Conservation (phyloP, 2,329 filamentous ascomycete genomes). For the Myriosclerotinia curreyana region DNA sequence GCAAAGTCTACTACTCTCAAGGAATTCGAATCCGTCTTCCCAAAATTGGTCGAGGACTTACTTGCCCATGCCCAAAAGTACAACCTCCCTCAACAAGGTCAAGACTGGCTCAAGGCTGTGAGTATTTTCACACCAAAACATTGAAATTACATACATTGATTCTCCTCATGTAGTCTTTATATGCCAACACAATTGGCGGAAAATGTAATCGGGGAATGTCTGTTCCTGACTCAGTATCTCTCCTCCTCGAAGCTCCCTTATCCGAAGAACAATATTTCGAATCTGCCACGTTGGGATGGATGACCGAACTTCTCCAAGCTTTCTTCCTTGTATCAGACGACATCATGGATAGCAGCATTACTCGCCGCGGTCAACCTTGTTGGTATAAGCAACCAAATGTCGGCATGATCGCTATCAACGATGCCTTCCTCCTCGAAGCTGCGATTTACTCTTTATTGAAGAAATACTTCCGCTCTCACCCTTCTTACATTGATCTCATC, state of each 20-base stretch:
- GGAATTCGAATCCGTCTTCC: slow-evolving; percentile 89
- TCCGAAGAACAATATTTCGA: slow-evolving; percentile 82
- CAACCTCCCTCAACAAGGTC: slow-evolving; percentile 75
- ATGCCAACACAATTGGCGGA: slow-evolving; percentile 84
- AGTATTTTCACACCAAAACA: slow-evolving; percentile 19
- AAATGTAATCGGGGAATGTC: slow-evolving; percentile 99
- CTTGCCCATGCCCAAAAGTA: slow-evolving; percentile 75
- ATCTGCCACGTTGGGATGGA: slow-evolving; percentile 86
- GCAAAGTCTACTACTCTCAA: slow-evolving; percentile 72
- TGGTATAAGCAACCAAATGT: slow-evolving; percentile 92
- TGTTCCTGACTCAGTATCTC: slow-evolving; percentile 83
- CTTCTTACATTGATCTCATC: slow-evolving; percentile 83
- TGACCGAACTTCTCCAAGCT: slow-evolving; percentile 96
- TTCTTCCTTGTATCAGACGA: slow-evolving; percentile 99
- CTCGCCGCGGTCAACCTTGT: slow-evolving; percentile 88
- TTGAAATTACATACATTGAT: slow-evolving; percentile 17
- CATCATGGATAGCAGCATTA: slow-evolving; percentile 97
- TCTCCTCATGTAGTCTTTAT: slow-evolving; percentile 59
- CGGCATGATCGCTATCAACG: slow-evolving; percentile 97
- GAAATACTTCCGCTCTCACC: slow-evolving; percentile 87
- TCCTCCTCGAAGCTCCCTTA: slow-evolving; percentile 71
- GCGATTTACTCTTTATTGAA: slow-evolving; percentile 88
- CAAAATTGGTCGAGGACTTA: slow-evolving; percentile 78
- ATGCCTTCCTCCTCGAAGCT: slow-evolving; percentile 91
- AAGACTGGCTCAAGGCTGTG: slow-evolving; percentile 73